Base-by-base conservation (phyloP, 2,329 filamentous ascomycete species). In the Xylaria sp. region DNA sequence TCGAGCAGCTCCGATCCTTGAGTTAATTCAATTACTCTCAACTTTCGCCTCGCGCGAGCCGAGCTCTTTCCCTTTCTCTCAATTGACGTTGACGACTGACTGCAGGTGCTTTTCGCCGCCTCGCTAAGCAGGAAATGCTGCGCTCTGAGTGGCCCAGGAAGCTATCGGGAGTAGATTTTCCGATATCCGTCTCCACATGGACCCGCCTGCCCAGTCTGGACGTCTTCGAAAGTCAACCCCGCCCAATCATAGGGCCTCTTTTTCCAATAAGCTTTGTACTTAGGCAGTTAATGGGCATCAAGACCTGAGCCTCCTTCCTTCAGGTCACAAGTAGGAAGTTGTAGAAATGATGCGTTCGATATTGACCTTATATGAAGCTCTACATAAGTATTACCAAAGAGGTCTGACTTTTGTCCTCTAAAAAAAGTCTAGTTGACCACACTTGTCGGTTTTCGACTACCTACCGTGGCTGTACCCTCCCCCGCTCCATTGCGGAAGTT, bases 61-160 rank as follows among this genome's bases (percentile, higher is more conserved):
- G 32, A 68, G 61, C 61, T 62, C 58, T 59, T 63, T 54, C 59
- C 64, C 68, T 70, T 69, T 50, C 52, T 32, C 62, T 66, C 59
- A 66, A 70, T 72, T 70, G 70, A 72, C 69, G 66, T 71, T 73
- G 65, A 68, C 70, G 68, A 70, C 61, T 69, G 69, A 54, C 55
- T 32, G 13, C 48, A 70, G 66, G 58, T 70, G 54, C 62, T 68
- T 70, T 70, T 70, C 61, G 66, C 62, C 62, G 67, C 62, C 55
- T 70, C 65, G 56, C 66, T 69, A 70, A 72, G 66, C 71, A 72
- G 63, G 50, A 74, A 73, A 72, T 70, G 37, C 63, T 61, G 56
- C 28, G n/a, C 41, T 67, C 39, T 74, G 66, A 74, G 12, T 74
- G 73, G 73, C 57, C 60, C 18, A 56, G 9, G 13, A 12, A 37